These are phyloP conservation scores for Botrytis cinerea DNA, from an alignment of 2,329 filamentous ascomycete genomes.

Conservation along the genomic window DNA sequence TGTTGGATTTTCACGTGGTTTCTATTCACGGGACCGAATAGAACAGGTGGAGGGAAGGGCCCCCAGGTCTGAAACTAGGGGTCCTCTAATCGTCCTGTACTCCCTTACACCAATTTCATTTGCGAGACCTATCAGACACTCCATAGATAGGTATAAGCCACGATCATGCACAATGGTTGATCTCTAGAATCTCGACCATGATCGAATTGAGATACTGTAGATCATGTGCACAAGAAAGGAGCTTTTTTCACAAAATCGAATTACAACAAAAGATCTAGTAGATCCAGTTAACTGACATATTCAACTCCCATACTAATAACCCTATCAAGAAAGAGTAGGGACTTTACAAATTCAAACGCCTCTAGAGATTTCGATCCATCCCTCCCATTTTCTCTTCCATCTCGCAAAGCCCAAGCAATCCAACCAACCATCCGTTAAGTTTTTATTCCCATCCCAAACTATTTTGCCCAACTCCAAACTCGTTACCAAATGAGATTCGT, in stretches of 20 bases:
- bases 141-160: background rate
- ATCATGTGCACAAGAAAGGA: constrained; percentile 7
- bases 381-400: constrained; percentile 19
- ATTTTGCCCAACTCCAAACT: constrained; percentile 8
- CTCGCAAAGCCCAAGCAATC: constrained; percentile 11
- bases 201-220: background rate
- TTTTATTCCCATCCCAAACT: constrained; percentile 8
- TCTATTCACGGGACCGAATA: background rate
- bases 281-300: background rate
- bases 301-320: background rate
- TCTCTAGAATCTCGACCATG: background rate
- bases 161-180: background rate
- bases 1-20: background rate
- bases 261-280: background rate
- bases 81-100: background rate
- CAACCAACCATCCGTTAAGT: constrained; percentile 8
- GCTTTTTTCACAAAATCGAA: background rate
- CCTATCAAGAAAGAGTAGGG: constrained; percentile 3
- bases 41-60: background rate
- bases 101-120: background rate
- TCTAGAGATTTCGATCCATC: constrained; percentile 7
- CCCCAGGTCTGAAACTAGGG: background rate
- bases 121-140: background rate
- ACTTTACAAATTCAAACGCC: constrained; percentile 12
- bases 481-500: constrained; percentile 7